A percentile compares a stretch with the other conserved stretches of the same genome.
Evolutionary conservation across 108 stramenopile species (phyloP).

Genomic region (Hondaea fermentalgiana): DNA sequence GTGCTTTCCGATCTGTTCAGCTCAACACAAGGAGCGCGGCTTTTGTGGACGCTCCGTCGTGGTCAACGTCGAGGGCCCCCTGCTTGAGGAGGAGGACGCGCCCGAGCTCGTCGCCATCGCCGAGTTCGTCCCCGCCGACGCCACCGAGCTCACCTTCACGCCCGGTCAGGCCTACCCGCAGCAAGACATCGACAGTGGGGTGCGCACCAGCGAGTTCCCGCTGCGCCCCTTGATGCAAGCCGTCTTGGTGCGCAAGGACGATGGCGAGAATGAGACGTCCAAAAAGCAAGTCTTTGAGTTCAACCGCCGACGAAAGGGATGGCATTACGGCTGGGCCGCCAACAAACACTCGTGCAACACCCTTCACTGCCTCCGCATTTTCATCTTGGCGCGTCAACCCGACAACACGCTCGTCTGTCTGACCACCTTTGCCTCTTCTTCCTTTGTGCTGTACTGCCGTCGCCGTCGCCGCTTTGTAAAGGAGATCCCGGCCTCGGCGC

Average conservation of each 20-base stretch:
- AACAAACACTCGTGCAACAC: constrained; percentile 18
- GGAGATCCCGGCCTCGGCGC: background rate
- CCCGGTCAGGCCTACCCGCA: background rate
- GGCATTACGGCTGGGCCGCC: constrained; percentile 15
- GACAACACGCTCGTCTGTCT: background rate
- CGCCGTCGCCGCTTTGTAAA: background rate
- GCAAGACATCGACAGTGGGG: background rate
- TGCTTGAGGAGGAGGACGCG: background rate
- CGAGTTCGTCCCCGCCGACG: background rate
- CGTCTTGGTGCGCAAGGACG: background rate
- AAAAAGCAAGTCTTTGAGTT: background rate
- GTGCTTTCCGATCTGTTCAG: background rate
- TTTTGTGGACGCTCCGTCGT: background rate
- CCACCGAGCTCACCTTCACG: background rate
- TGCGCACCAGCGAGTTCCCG: background rate
- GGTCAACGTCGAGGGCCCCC: background rate
- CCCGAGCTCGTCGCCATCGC: background rate
- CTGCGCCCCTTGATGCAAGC: background rate
- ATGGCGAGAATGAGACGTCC: background rate
- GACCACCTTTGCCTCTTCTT: background rate
- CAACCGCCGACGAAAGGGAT: background rate
- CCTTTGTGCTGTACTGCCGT: constrained; percentile 16
- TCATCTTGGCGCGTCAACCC: background rate
- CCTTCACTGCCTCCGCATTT: background rate
- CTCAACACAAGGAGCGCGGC: background rate